Evolutionary conservation across 495 filamentous ascomycete species (phyloP), one percentile per base, ranked within the genome.

Genomic region (Xylaria intraflava): DNA sequence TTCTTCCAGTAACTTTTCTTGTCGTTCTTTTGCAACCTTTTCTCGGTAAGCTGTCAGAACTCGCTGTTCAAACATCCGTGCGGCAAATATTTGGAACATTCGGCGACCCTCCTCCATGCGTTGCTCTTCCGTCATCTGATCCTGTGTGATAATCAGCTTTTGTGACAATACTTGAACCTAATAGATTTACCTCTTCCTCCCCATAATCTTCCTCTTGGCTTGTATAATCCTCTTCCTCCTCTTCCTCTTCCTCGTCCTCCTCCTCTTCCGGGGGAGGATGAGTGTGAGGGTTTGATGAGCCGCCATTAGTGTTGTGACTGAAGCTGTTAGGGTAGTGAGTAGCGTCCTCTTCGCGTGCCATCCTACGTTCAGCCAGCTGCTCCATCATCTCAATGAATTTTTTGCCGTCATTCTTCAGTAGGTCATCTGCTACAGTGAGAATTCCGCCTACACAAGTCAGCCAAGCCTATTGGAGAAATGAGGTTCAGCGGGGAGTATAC

Each of bases 311-410:
- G 16, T 61, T 47, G 58, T 78, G 75, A 43, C 72, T 76, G 58
- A 88, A 86, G 45, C 77, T 80, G 57, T 85, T 82, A 55, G 76
- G 72, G 49, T 72, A 78, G 65, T 85, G 83, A 53, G 83, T 86
- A 62, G 86, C 84, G 14, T 89, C 88, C 66, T 96, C 90, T 72
- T 98, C 93, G 30, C 93, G 84, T 59, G 89, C 86, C 91, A 99
- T 96, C 58, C 93, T 83, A 53, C 92, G 87, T 71, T 99, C 94
- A 10, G 93, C 94, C 61, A 99, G 81, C 68, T 96, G 91, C 67
- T 99, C 93, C 94, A 99, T 99, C 93, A 99, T 97, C 69, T 99
- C 93, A 70, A 99, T 99, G 76, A 99, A 99, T 65, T 96, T 95
- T 69, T 95, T 95, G 65, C 93, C 93, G 67, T 99, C 93, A 68